Base-by-base conservation (phyloP, 176 grass and related monocot genomes). In the Bothriochloa decipiens region DNA sequence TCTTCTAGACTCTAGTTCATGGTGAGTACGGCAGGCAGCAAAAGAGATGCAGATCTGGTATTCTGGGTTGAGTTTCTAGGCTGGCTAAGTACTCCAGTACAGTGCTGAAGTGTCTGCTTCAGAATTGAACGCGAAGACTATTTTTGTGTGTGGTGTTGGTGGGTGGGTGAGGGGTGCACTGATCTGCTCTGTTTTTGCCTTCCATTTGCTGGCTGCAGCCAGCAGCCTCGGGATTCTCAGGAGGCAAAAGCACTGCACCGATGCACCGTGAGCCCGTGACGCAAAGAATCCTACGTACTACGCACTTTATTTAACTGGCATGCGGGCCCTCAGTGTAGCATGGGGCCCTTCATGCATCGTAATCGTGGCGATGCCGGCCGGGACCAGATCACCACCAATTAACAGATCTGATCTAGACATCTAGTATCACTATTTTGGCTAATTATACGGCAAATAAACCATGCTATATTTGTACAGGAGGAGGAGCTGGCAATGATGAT, bases 131-230 rank as follows among this genome's bases (percentile, higher is more conserved):
- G 73, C 17, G 4, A 22, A 18, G 52, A 14, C 18, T 20, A 49
- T 49, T 7, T 7, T 12, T 45, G 42, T 4, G 29, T 43, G 46
- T 55, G 5, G 1, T 32, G 29, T 32, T 32, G 9, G 55, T 20
- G 9, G 65, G 32, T 65, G 62, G 62, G 63, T 8, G 12, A 16
- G 14, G 37, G 39, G 1, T 6, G 52, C 74, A 86, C 67, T 75
- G 89, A 89, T 65, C 57, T 86, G 49, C 23, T 82, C 74, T 35
- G 14, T 68, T 75, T 71, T 66, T 23, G 25, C 33, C 53, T 22
- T 22, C 18, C 46, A 1, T 42, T 42, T 42, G 40, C 40, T 32
- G 29, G 29, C 29, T 32, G 29, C 29, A 32, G 16, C 6, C 39
- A 7, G 7, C 25, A 55, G 16, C 6, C 20, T n/a, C 13, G 40